Conservation (phyloP, 1,139 yeast species). For the Scheffersomyces titani region DNA sequence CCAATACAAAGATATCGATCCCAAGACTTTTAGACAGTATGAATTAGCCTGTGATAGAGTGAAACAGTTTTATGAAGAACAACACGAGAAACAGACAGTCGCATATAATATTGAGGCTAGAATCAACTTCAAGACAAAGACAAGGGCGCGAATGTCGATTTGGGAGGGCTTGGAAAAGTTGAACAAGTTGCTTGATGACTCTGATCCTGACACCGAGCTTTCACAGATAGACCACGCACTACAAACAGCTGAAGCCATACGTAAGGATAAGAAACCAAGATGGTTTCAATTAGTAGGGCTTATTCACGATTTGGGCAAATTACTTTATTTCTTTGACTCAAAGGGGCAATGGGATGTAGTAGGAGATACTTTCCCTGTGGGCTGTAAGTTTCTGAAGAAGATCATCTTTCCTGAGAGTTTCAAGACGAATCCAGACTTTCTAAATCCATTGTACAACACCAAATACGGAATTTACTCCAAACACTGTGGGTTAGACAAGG, state of each 20-base stretch:
- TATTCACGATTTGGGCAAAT: constrained; percentile 70
- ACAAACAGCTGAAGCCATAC: constrained; percentile 75
- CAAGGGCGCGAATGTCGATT: constrained; percentile 64
- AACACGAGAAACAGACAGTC: constrained; percentile 70
- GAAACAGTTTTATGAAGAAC: constrained; percentile 65
- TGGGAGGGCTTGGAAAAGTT: constrained; percentile 72
- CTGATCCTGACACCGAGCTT: constrained; percentile 75
- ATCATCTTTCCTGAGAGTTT: constrained; percentile 66
- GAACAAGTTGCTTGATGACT: constrained; percentile 65
- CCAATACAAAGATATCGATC: constrained; percentile 36
- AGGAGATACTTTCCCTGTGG: constrained; percentile 78
- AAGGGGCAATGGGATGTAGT: constrained; percentile 84
- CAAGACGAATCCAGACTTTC: constrained; percentile 58
- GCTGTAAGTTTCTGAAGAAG: constrained; percentile 62
- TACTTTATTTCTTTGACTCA: constrained; percentile 68
- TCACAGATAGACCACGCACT: constrained; percentile 76
- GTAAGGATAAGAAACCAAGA: constrained; percentile 66
- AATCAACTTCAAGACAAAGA: constrained; percentile 66
- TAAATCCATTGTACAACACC: constrained; percentile 65
- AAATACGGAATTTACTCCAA: constrained; percentile 67
- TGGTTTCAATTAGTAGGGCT: constrained; percentile 79
- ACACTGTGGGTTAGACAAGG: constrained; percentile 68
- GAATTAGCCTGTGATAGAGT: constrained; percentile 72
- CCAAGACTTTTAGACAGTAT: constrained; percentile 59
- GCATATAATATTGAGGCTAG: constrained; percentile 73